phyloP scores from a whole-genome alignment of 2,329 filamentous ascomycete genomes.

The Colletotrichum siamense region DNA sequence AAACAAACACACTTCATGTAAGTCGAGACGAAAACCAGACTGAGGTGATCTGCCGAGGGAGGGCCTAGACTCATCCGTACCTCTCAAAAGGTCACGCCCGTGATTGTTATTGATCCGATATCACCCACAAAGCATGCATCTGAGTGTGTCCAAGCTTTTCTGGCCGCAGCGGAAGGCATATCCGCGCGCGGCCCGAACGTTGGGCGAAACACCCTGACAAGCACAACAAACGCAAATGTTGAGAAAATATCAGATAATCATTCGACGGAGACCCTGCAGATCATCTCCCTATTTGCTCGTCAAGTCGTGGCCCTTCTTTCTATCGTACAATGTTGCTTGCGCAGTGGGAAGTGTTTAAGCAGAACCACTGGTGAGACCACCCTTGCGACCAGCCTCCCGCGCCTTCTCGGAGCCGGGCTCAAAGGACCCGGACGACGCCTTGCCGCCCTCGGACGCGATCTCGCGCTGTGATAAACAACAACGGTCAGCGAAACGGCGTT shows the following conservation, averaged over 20 bases:
- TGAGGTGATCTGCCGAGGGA: neutral
- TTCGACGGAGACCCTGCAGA: neutral
- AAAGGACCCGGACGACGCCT: constrained; percentile 59
- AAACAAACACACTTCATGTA: neutral
- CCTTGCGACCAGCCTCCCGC: constrained; percentile 59
- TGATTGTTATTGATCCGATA: neutral
- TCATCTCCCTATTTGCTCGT: neutral
- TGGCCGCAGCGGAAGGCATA: neutral
- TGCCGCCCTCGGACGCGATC: constrained; percentile 60
- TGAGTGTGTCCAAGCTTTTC: neutral
- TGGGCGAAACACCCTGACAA: neutral
- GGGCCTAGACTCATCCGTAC: neutral
- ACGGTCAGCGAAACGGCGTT: neutral
- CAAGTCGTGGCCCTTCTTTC: neutral
- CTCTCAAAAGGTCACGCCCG: neutral
- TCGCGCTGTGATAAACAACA: constrained; percentile 42
- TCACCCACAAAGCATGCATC: neutral
- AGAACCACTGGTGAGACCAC: constrained; percentile 36
- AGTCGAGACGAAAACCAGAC: neutral
- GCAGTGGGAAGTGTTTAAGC: neutral
- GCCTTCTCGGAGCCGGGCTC: constrained; percentile 57
- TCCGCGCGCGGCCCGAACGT: neutral
- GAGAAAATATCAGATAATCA: neutral
- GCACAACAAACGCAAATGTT: neutral
- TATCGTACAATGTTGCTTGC: neutral